Base-by-base conservation (phyloP, 805 yeast species). In the Gaillardinia entomophila region DNA sequence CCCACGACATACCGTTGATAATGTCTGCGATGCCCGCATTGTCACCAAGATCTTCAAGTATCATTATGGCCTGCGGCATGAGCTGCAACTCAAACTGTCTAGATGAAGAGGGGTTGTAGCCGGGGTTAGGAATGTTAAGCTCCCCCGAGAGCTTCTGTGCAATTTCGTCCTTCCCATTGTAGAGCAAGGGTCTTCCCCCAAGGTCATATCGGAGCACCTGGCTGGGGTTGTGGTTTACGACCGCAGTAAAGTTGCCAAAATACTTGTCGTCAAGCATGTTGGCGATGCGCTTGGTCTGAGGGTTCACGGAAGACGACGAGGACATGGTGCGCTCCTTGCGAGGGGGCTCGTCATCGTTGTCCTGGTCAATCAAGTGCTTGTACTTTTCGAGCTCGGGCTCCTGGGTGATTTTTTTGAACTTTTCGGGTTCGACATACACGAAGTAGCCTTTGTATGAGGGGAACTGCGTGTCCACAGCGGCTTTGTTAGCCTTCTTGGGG, bases 1-100 rank as follows among this genome's bases (percentile, higher is more conserved):
- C 97, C 98, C 98, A 92, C 41, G 90, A 94, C 95, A 90, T 90
- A 10, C 97, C 97, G 23, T 76, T 76, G 27, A 71, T 46, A 2
- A 83, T 62, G 46, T 56, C 69, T 36, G 55, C 49, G 4, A 52
- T 44, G 24, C 39, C 40, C 5, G 41, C 42, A 19, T 42, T 37
- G 14, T 32, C 34, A 3, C 41, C 37, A 10, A 40, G 41, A 45
- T 60, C 48, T 51, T 90, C 97, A 28, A 92, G 66, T 48, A 86
- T 90, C 31, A 85, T 66, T 33, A 92, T 90, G 33, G 88, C 76
- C 53, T 86, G 86, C 2, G 98, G 98, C 97, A 90, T 90, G 34
- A 92, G 56, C 53, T 92, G 98, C 36, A 90, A 60, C 57, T 92
- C 98, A 50, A 87, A 83, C 20, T 71, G 73, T 43, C 90, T 69